Evolutionary conservation across 306 rosid genomes (phyloP), one percentile per base, ranked within the genome.

Genomic region (Macrotyloma uniflorum): DNA sequence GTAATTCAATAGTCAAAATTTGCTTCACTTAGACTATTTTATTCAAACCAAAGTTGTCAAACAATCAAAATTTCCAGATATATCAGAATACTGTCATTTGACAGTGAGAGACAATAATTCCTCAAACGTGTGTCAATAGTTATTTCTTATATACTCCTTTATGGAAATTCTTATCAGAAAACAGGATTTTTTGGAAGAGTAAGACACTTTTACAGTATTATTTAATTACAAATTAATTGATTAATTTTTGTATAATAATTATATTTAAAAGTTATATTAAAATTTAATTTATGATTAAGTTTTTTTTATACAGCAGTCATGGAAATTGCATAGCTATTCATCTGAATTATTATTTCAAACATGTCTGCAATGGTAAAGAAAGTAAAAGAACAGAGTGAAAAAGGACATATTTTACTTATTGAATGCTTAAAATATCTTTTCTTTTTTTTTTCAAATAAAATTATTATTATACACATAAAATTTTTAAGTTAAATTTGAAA

Each of bases 61-160:
- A 59, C 24, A 0, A 12, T 62, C 38, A 28, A 22, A 9, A 3
- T 23, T 7, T 28, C 14, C 5, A 5, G 20, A 61, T 33, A 15
- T 62, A 32, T 16, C 68, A 62, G 13, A 61, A 32, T 30, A 61
- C 43, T 61, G 12, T 61, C 13, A 61, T 62, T 62, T 62, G 43
- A 62, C 15, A 33, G 68, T 62, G 68, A 62, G 43, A 62, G 68
- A 62, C 45, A 33, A 62, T 32, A 62, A 33, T 62, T 62, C 68
- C 68, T 33, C 14, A 16, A 62, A 1, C 43, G 24, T 33, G 14
- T 33, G 68, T 62, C 12, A 0, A 55, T 59, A 28, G 14, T 59
- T 59, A 26, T 58, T 30, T 14, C 7, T 3, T 59, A 26, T 24
- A 13, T 12, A 58, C 18, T 58, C 16, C 45, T 15, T 24, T 16